These are phyloP conservation scores for Microdochium nivale DNA, from an alignment of 2,329 filamentous ascomycete genomes.

Conservation along the genomic window DNA sequence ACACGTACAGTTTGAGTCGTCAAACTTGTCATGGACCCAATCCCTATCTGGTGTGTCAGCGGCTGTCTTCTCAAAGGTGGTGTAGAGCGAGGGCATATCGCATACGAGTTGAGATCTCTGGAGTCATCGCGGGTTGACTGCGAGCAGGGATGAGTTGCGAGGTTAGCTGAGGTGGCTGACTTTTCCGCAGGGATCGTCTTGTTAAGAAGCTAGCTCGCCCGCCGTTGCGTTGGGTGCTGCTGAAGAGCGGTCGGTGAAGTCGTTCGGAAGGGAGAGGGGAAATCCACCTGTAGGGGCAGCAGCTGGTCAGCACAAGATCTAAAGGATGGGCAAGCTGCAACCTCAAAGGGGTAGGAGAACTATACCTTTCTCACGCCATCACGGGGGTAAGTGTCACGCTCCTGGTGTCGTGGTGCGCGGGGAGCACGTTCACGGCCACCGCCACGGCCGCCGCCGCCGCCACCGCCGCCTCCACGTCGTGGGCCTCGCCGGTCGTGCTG, in stretches of 20 bases:
- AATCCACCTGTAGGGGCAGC: conserved; percentile 17
- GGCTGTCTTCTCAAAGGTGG: conserved; percentile 7
- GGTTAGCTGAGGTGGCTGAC: conserved; percentile 29
- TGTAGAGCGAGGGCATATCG: conserved; percentile 8
- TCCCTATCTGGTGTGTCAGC: conserved; percentile 45
- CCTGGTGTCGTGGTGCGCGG: conserved; percentile 11
- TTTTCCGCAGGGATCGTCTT: conserved; percentile 13
- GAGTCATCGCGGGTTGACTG: conserved; percentile 48
- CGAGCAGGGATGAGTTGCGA: conserved; percentile 38
- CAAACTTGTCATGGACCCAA: conserved; percentile 90
- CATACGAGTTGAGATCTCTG: conserved; percentile 64
- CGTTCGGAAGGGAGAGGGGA: conserved; percentile 16
- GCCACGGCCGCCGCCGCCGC: conserved; percentile 9
- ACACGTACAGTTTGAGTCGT: conserved; percentile 53
- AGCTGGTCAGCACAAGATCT: conserved; percentile 13
- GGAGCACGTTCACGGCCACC: conserved; percentile 6
- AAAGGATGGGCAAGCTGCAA: conserved; percentile 24
- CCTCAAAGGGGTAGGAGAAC: neutral
- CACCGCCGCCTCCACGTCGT: conserved; percentile 14
- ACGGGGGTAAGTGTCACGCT: conserved; percentile 51
- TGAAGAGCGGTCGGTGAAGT: neutral
- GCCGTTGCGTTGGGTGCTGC: neutral
- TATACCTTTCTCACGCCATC: conserved; percentile 80
- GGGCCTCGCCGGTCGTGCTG: conserved; percentile 16
- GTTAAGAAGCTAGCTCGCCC: conserved; percentile 27